These are phyloP conservation scores for Mycena indigotica DNA, from an alignment of 768 basidiomycete species.

Conservation along the genomic window DNA sequence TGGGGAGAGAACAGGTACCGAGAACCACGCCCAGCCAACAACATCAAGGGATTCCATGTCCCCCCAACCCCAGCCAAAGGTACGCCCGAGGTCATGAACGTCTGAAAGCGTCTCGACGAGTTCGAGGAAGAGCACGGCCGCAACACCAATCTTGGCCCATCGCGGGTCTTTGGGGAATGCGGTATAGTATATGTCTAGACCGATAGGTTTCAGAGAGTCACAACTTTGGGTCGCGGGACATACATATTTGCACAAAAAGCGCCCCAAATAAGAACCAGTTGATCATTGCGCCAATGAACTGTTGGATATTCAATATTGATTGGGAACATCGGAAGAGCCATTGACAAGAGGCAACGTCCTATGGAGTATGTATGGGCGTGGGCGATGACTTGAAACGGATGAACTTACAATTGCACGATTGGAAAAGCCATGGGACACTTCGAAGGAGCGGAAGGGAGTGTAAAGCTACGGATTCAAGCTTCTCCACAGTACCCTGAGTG, in stretches of 20 bases:
- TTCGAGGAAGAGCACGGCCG: neutral
- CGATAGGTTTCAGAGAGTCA: neutral
- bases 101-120: neutral
- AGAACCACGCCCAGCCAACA: constrained; percentile 18
- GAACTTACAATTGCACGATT: neutral
- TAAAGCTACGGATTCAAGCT: no score
- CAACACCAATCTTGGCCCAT: neutral
- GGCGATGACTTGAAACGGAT: neutral
- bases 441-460: no score
- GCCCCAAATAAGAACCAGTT: neutral
- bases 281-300: neutral
- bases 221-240: neutral
- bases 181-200: neutral
- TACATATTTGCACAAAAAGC: neutral
- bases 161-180: neutral
- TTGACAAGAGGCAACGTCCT: neutral
- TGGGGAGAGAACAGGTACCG: constrained; percentile 18
- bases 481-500: no score
- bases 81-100: neutral
- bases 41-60: constrained; percentile 11
- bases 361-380: neutral
- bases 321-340: neutral
- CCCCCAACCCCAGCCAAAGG: constrained; percentile 22
- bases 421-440: neutral
- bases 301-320: neutral